Evolutionary conservation across 345 rosid species (phyloP).

Genomic region (Firmiana major): DNA sequence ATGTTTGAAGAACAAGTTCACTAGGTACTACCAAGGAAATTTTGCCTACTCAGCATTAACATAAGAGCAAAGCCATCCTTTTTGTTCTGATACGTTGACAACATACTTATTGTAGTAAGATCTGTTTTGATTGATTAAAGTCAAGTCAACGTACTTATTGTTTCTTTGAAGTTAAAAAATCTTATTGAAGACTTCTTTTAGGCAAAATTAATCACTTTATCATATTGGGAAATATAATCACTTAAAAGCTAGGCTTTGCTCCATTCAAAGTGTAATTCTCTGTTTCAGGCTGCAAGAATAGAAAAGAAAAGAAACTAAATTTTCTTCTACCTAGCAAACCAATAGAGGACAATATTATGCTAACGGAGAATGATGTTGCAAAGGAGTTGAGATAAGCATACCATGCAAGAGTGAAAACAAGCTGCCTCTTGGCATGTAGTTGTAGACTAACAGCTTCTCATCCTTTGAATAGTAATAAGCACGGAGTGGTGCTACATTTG

Average conservation of each 20-base stretch:
- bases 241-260: not conserved
- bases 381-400: slow-evolving; percentile 23
- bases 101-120: not conserved
- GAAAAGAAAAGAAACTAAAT: not conserved
- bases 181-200: not conserved
- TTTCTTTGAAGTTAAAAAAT: not conserved
- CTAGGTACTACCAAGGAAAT: no score
- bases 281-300: not conserved
- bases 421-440: slow-evolving; percentile 64
- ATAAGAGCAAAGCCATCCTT: not conserved
- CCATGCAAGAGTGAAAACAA: slow-evolving; percentile 65
- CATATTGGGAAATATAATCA: no score
- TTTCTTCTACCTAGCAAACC: not conserved
- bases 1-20: no score
- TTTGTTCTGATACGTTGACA: not conserved
- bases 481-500: slow-evolving; percentile 48
- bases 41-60: no score
- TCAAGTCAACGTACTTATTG: no score
- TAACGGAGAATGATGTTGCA: not conserved
- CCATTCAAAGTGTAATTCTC: not conserved
- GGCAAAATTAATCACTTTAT: no score
- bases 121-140: no score
- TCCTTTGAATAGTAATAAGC: slow-evolving; percentile 60
- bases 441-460: slow-evolving; percentile 59
- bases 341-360: not conserved